Evolutionary conservation across 2,329 filamentous ascomycete genomes (phyloP).

Genomic region (Pseudogymnoascus verrucosus): DNA sequence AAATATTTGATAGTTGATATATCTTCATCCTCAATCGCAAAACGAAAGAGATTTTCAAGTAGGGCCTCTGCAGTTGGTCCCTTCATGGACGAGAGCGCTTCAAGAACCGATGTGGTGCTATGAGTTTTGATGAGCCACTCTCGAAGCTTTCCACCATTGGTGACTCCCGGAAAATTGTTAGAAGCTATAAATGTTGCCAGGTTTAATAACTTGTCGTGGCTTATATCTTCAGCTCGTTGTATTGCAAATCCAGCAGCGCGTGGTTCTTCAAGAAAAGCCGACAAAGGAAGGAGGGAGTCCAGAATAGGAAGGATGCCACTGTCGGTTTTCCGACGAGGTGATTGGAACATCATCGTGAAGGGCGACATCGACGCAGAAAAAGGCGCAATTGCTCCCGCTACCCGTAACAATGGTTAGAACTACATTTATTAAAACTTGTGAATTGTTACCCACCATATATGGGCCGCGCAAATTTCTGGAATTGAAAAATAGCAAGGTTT

Average conservation of each 20-base stretch:
- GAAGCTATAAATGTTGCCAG: not conserved
- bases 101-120: not conserved
- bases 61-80: conserved; percentile 12
- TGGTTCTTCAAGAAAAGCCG: not conserved
- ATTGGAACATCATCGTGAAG: not conserved
- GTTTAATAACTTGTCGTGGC: not conserved
- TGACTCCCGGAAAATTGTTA: not conserved
- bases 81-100: conserved; percentile 10
- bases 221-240: not conserved
- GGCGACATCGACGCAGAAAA: not conserved
- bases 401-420: not conserved
- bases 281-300: not conserved
- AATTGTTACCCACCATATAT: not conserved
- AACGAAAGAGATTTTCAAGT: conserved; percentile 11
- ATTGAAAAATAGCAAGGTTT: not conserved
- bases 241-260: not conserved
- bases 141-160: not conserved
- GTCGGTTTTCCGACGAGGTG: not conserved
- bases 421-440: not conserved
- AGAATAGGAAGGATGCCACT: not conserved
- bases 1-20: conserved; percentile 11
- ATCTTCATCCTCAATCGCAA: conserved; percentile 12
- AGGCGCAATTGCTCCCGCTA: not conserved
- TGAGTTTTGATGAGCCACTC: conserved; percentile 11
- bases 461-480: not conserved